Conservation (phyloP, 2,329 filamentous ascomycete genomes). For the Trichoderma sp. region DNA sequence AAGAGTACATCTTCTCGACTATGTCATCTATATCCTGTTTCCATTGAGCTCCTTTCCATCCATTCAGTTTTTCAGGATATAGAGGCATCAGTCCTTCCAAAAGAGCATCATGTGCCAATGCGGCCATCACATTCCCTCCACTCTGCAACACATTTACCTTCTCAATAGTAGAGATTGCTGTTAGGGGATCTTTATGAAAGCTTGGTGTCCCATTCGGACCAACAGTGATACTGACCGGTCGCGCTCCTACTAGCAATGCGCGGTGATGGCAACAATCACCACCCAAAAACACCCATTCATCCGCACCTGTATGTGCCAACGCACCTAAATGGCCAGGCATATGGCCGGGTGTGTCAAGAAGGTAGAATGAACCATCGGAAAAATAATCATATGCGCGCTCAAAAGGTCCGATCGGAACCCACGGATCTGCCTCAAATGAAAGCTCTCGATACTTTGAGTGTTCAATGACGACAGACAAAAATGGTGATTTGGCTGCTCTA, state of each 20-base stretch:
- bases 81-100: neutral
- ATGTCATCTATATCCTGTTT: neutral
- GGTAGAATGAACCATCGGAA: neutral
- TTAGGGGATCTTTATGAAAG: constrained; percentile 9
- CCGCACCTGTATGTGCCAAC: neutral
- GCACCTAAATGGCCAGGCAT: constrained; percentile 4
- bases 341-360: constrained; percentile 3
- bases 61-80: neutral
- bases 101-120: neutral
- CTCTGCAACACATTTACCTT: neutral
- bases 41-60: neutral
- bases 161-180: neutral
- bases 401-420: constrained; percentile 9
- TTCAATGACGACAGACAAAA: neutral
- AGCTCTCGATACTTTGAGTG: constrained; percentile 4
- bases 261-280: constrained; percentile 10
- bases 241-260: neutral
- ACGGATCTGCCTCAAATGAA: neutral
- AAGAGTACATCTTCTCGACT: neutral
- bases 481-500: neutral
- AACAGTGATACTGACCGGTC: neutral
- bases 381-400: constrained; percentile 2
- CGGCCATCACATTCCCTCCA: neutral
- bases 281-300: constrained; percentile 7
- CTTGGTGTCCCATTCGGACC: neutral